phyloP scores from a whole-genome alignment of 1,139 yeast species.

The Groenewaldozyma auringiensis region DNA sequence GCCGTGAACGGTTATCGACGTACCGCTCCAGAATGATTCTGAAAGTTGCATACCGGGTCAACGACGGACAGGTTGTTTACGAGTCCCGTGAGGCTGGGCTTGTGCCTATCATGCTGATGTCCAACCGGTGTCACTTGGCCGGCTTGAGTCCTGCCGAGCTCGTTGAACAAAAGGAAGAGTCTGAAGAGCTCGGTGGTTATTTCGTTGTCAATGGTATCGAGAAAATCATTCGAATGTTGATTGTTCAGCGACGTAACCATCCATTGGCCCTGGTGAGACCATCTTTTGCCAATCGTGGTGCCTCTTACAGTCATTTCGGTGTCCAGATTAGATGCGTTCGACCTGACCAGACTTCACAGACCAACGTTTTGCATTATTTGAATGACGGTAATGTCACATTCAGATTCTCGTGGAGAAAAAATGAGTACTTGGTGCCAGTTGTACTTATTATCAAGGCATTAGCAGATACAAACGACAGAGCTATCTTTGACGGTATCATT shows the following conservation, averaged over 20 bases:
- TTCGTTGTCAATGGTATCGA: slow-evolving; percentile 96
- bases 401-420: slow-evolving; percentile 94
- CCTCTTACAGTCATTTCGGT: slow-evolving; percentile 82
- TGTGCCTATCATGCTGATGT: slow-evolving; percentile 81
- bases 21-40: slow-evolving; percentile 50
- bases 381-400: slow-evolving; percentile 95
- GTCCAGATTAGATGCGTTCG: slow-evolving; percentile 90
- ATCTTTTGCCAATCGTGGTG: slow-evolving; percentile 89
- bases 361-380: slow-evolving; percentile 90
- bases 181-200: slow-evolving; percentile 95
- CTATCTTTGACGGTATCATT: slow-evolving; percentile 90
- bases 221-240: slow-evolving; percentile 90
- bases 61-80: slow-evolving; percentile 65
- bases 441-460: slow-evolving; percentile 88
- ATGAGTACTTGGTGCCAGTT: slow-evolving; percentile 89
- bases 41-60: slow-evolving; percentile 76
- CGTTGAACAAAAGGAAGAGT: slow-evolving; percentile 75
- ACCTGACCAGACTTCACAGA: slow-evolving; percentile 96
- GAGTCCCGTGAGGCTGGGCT: slow-evolving; percentile 90
- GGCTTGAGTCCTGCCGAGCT: slow-evolving; percentile 74
- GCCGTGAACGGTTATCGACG: slow-evolving; percentile 74
- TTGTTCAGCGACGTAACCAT: slow-evolving; percentile 95
- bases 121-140: slow-evolving; percentile 87
- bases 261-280: slow-evolving; percentile 98
- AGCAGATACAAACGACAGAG: slow-evolving; percentile 85